Evolutionary conservation across 1,284 basidiomycete genomes (phyloP).

Genomic region (Apiotrichum sp.): DNA sequence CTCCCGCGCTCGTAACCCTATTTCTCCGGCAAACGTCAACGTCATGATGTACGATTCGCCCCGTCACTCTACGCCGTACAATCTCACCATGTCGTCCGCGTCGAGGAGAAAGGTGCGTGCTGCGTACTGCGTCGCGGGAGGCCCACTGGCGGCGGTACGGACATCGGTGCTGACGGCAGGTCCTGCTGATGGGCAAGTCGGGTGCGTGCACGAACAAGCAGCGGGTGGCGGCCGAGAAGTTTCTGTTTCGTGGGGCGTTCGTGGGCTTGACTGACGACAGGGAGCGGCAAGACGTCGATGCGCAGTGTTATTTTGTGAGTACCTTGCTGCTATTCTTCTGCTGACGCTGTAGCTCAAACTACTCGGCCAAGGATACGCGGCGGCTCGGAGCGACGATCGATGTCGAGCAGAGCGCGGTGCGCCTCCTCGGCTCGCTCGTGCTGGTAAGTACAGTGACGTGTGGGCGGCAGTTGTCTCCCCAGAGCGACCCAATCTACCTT

Average conservation of each 20-base stretch:
- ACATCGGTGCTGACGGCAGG: conserved; percentile 37
- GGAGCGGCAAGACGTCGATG: conserved; percentile 81
- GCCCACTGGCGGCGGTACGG: background rate
- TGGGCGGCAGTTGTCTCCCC: no score
- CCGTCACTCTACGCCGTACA: conserved; percentile 5
- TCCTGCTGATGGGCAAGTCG: conserved; percentile 90
- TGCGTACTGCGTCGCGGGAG: conserved; percentile 7
- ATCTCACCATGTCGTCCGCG: conserved; percentile 29
- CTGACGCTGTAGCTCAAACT: conserved; percentile 65
- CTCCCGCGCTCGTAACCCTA: background rate
- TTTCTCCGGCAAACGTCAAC: background rate
- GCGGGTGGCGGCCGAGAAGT: no score
- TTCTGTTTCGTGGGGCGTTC: background rate
- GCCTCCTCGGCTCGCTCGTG: conserved; percentile 67
- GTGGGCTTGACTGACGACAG: conserved; percentile 19
- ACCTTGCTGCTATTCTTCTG: background rate
- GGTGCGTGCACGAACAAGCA: conserved; percentile 43
- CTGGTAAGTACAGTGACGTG: conserved; percentile 22
- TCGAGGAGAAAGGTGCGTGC: conserved; percentile 30
- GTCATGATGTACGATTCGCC: background rate
- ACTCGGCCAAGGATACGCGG: conserved; percentile 79
- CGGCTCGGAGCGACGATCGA: conserved; percentile 94
- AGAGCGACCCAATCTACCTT: conserved; percentile 50
- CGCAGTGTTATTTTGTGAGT: conserved; percentile 95
- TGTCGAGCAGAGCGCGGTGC: conserved; percentile 94